Conservation (phyloP, 2,329 filamentous ascomycete species). For the Colletotrichum chlorophyti region DNA sequence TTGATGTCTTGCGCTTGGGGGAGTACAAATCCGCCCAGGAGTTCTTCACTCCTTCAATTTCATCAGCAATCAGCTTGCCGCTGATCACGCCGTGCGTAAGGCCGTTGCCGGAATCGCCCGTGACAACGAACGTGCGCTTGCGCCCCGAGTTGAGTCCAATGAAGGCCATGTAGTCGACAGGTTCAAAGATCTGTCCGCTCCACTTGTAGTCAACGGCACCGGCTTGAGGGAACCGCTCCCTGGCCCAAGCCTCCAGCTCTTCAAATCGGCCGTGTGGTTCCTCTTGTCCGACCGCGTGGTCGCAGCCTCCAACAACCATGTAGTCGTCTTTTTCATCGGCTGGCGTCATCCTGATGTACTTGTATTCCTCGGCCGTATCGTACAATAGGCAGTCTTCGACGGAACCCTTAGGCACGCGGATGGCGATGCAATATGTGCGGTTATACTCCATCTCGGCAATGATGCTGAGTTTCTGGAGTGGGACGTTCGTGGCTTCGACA, state of each 20-base stretch:
- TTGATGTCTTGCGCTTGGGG: constrained; percentile 52
- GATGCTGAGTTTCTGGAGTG: constrained; percentile 60
- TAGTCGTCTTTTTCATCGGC: constrained; percentile 63
- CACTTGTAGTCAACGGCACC: constrained; percentile 60
- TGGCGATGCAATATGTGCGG: constrained; percentile 63
- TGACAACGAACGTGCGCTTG: constrained; percentile 59
- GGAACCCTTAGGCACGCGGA: constrained; percentile 56
- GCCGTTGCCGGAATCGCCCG: constrained; percentile 64
- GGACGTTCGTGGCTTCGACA: constrained; percentile 61
- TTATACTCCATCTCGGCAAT: constrained; percentile 59
- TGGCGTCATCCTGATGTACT: constrained; percentile 59
- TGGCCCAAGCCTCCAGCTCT: constrained; percentile 59
- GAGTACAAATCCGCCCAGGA: constrained; percentile 57
- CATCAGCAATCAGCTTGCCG: constrained; percentile 58
- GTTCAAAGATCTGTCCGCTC: constrained; percentile 65
- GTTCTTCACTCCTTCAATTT: constrained; percentile 57
- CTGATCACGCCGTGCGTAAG: constrained; percentile 63
- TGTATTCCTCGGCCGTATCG: constrained; percentile 60
- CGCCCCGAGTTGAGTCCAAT: constrained; percentile 62
- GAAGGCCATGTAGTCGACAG: constrained; percentile 60
- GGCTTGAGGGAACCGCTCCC: constrained; percentile 58
- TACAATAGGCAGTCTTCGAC: constrained; percentile 63
- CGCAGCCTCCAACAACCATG: constrained; percentile 61
- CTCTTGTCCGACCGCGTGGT: constrained; percentile 65
- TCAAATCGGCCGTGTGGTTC: constrained; percentile 51